These are phyloP conservation scores for Taphrina wiesneri DNA, from an alignment of 1,139 yeast species.

Conservation along the genomic window DNA sequence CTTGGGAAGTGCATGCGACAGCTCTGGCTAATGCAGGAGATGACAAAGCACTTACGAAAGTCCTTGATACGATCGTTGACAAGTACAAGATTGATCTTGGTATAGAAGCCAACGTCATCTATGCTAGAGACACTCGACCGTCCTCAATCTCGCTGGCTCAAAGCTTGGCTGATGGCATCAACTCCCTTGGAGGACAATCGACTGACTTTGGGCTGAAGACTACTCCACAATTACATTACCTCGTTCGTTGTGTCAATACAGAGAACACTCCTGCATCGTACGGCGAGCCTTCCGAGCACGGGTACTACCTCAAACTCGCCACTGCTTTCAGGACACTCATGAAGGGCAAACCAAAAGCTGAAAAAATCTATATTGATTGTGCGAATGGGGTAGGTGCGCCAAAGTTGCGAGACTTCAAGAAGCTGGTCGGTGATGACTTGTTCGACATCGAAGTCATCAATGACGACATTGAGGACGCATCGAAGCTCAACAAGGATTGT, in stretches of 20 bases:
- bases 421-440: conserved; percentile 48
- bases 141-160: conserved; percentile 69
- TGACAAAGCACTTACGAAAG: conserved; percentile 46
- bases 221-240: conserved; percentile 92
- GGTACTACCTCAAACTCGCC: conserved; percentile 70
- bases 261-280: conserved; percentile 49
- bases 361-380: conserved; percentile 46
- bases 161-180: conserved; percentile 69
- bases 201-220: conserved; percentile 71
- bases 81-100: conserved; percentile 51
- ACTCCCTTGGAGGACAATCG: conserved; percentile 52
- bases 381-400: conserved; percentile 98
- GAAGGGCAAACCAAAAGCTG: conserved; percentile 41
- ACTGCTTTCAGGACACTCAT: conserved; percentile 47
- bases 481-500: conserved; percentile 68
- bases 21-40: conserved; percentile 67
- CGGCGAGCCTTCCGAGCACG: conserved; percentile 65
- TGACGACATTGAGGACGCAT: conserved; percentile 58
- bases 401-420: conserved; percentile 56
- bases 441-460: conserved; percentile 58
- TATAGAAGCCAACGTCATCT: conserved; percentile 51
- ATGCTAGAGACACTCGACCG: conserved; percentile 59
- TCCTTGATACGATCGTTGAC: conserved; percentile 42
- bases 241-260: conserved; percentile 68
- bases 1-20: conserved; percentile 86